Conservation (phyloP, 805 yeast genomes). For the Osmozyma mogii region DNA sequence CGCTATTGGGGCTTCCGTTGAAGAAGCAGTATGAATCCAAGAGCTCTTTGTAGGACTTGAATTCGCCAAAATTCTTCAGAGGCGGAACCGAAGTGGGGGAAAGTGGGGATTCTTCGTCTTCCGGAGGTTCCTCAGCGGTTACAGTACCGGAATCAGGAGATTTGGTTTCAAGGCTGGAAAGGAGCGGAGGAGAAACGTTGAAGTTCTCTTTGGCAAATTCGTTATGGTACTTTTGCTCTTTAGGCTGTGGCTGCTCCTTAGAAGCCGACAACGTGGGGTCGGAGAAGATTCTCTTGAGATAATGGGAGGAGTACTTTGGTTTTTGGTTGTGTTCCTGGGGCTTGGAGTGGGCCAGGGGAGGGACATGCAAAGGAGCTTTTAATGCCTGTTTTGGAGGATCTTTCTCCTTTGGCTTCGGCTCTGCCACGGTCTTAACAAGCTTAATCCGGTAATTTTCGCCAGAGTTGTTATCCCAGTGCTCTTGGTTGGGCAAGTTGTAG, state of each 20-base stretch:
- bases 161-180: constrained; percentile 15
- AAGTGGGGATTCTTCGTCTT: not conserved
- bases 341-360: constrained; percentile 2
- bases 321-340: constrained; percentile 10
- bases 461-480: constrained; percentile 74
- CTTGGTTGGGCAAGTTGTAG: constrained; percentile 41
- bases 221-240: constrained; percentile 5
- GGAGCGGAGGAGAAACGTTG: constrained; percentile 30
- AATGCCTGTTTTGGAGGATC: not conserved
- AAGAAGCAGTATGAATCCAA: constrained; percentile 58
- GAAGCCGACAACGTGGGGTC: constrained; percentile 15
- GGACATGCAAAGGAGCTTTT: not conserved
- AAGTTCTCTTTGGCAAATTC: constrained; percentile 29
- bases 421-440: constrained; percentile 26
- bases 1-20: too few species aligned
- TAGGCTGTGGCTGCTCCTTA: constrained; percentile 1
- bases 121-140: constrained; percentile 1
- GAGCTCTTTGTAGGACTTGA: constrained; percentile 48
- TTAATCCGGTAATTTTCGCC: constrained; percentile 49
- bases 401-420: too few species aligned
- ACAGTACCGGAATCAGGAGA: constrained; percentile 1
- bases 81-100: constrained; percentile 1
- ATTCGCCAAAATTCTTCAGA: constrained; percentile 21
- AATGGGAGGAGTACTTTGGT: constrained; percentile 34
- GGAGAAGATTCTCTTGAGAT: constrained; percentile 24